These are phyloP conservation scores for Populus hybrid DNA, from an alignment of 441 rosid genomes.

Conservation along the genomic window DNA sequence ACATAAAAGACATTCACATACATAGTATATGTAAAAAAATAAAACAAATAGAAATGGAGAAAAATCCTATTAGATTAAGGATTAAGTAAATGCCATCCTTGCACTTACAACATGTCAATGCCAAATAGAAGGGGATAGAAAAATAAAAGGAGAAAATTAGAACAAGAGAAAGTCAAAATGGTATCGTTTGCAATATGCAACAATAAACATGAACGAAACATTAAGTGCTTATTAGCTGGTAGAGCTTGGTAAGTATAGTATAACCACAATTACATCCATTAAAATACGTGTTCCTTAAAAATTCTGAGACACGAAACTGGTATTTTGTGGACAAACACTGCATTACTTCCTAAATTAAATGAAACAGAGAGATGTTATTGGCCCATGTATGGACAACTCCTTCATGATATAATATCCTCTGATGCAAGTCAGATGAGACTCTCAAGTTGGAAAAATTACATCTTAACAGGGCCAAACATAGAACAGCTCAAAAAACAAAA, in stretches of 20 bases:
- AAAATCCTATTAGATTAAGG: not conserved
- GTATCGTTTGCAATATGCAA: not conserved
- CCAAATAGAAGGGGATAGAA: not conserved
- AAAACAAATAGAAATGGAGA: not conserved
- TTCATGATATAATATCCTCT: not conserved
- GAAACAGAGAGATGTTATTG: not conserved
- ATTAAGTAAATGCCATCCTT: not conserved
- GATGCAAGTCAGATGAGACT: conserved; percentile 6
- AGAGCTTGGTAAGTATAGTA: not conserved
- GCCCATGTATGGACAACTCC: not conserved
- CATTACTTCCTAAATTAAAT: not conserved
- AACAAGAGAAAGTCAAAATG: not conserved
- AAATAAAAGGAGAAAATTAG: not conserved
- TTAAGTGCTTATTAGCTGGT: not conserved
- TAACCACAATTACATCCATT: not conserved
- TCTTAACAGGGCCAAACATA: not conserved
- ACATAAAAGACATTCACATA: not conserved
- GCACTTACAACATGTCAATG: not conserved
- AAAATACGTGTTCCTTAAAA: not conserved
- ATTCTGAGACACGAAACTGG: not conserved
- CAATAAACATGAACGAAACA: not conserved
- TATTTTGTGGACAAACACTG: not conserved
- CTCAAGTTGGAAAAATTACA: conserved; percentile 11
- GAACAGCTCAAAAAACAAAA: not conserved
- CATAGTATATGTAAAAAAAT: not conserved